These are phyloP conservation scores for Hyphodiscus hymeniophilus DNA, from an alignment of 495 filamentous ascomycete genomes.

Conservation along the genomic window DNA sequence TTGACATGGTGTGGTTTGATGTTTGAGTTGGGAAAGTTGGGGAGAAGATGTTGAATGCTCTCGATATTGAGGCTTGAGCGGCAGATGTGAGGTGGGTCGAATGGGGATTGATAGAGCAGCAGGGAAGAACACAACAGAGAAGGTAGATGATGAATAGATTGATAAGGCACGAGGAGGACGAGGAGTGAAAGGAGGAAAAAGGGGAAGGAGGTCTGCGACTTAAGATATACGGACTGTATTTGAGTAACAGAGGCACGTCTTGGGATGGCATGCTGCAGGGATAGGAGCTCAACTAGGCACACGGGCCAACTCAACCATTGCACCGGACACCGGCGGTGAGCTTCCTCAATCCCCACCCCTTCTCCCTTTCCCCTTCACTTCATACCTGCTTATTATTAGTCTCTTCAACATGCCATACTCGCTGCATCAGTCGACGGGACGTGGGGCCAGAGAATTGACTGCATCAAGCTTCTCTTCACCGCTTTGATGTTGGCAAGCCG, in stretches of 20 bases:
- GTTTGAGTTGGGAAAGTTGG: constrained; percentile 10
- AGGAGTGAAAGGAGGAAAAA: neutral
- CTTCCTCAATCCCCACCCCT: too few species aligned
- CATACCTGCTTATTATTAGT: too few species aligned
- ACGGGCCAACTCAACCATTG: neutral
- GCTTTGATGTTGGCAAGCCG: too few species aligned
- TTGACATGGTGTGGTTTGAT: constrained; percentile 11
- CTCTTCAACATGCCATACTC: too few species aligned
- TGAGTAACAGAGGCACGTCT: too few species aligned
- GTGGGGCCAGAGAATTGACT: too few species aligned
- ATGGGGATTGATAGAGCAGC: neutral
- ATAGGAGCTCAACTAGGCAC: neutral
- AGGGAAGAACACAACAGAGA: neutral
- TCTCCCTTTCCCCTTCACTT: too few species aligned
- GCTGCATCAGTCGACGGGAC: too few species aligned
- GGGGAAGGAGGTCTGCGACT: too few species aligned
- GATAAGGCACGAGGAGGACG: neutral
- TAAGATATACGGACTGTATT: too few species aligned
- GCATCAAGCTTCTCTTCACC: too few species aligned
- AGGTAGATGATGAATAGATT: constrained; percentile 23
- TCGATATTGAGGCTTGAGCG: neutral
- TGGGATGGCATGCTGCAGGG: neutral
- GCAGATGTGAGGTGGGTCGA: neutral
- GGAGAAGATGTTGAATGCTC: constrained; percentile 18
- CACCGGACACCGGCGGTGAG: neutral